phyloP scores from a whole-genome alignment of 1,284 basidiomycete genomes.

The Pyrrhoderma noxium region DNA sequence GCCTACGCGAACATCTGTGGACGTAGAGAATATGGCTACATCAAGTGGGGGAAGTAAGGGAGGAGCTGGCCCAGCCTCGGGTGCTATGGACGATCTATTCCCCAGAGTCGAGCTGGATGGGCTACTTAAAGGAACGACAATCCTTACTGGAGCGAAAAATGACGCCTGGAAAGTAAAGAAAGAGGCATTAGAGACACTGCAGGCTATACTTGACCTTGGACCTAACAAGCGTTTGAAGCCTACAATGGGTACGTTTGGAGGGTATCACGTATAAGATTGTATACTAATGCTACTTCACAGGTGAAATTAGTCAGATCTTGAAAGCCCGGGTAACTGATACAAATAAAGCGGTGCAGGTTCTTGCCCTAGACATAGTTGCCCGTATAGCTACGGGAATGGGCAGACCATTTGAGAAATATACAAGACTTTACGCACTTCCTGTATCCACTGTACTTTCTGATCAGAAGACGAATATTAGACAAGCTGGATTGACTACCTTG shows the following conservation, averaged over 20 bases:
- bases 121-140: slow-evolving; percentile 78
- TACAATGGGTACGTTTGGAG: slow-evolving; percentile 59
- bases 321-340: slow-evolving; percentile 88
- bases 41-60: slow-evolving; percentile 30
- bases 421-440: slow-evolving; percentile 68
- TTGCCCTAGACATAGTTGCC: slow-evolving; percentile 86
- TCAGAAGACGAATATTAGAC: slow-evolving; percentile 84
- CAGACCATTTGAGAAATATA: slow-evolving; percentile 88
- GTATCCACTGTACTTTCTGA: slow-evolving; percentile 86
- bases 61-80: slow-evolving; percentile 34
- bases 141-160: slow-evolving; percentile 77
- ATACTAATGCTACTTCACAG: slow-evolving; percentile 32
- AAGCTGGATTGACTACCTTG: slow-evolving; percentile 73
- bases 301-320: slow-evolving; percentile 84
- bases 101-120: slow-evolving; percentile 92
- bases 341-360: slow-evolving; percentile 88
- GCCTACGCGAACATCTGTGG: slow-evolving; percentile 70
- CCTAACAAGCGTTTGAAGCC: slow-evolving; percentile 90
- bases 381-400: slow-evolving; percentile 93
- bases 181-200: slow-evolving; percentile 85
- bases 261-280: slow-evolving; percentile 8
- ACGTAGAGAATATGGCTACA: slow-evolving; percentile 50
- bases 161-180: slow-evolving; percentile 98
- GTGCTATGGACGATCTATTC: slow-evolving; percentile 89
- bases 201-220: slow-evolving; percentile 81